Conservation (phyloP, 208 protist genomes). For the Wallacemonas sp. region DNA sequence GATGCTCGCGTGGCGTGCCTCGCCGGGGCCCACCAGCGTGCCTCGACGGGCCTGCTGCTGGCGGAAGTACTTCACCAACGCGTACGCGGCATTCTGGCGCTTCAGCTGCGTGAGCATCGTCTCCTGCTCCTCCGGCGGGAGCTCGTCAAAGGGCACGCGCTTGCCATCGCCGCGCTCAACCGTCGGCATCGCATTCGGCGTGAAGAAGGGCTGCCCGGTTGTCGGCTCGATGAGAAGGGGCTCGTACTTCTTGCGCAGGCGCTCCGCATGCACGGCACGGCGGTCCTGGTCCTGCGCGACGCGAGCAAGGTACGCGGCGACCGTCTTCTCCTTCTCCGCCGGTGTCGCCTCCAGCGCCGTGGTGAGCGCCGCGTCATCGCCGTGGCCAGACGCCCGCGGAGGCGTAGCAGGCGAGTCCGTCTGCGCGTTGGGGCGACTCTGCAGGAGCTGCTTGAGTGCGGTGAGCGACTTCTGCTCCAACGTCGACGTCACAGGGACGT, state of each 20-base stretch:
- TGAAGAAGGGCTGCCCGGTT: slow-evolving; percentile 65
- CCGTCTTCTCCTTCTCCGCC: slow-evolving; percentile 8
- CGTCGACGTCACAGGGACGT: slow-evolving; percentile 30
- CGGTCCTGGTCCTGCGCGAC: slow-evolving; percentile 45
- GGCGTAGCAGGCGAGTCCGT: background rate
- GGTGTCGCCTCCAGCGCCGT: slow-evolving; percentile 16
- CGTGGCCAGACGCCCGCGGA: background rate
- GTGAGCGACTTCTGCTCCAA: slow-evolving; percentile 25
- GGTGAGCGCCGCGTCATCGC: background rate
- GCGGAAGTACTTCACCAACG: slow-evolving; percentile 37
- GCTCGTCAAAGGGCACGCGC: slow-evolving; percentile 47
- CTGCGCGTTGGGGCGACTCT: background rate
- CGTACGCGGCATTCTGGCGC: slow-evolving; percentile 29
- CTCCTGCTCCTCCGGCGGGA: slow-evolving; percentile 40
- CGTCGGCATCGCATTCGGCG: slow-evolving; percentile 64
- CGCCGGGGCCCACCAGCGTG: slow-evolving; percentile 11
- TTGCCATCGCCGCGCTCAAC: slow-evolving; percentile 37
- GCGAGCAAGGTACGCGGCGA: slow-evolving; percentile 33
- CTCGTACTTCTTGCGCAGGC: slow-evolving; percentile 32
- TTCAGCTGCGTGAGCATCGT: slow-evolving; percentile 33
- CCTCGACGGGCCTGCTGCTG: slow-evolving; percentile 12
- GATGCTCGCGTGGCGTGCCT: slow-evolving; percentile 21
- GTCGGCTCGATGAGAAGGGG: slow-evolving; percentile 19
- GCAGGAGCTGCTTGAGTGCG: slow-evolving; percentile 24
- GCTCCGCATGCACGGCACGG: slow-evolving; percentile 30